phyloP scores from a whole-genome alignment of 768 basidiomycete genomes.

The Hypholoma fasciculare region DNA sequence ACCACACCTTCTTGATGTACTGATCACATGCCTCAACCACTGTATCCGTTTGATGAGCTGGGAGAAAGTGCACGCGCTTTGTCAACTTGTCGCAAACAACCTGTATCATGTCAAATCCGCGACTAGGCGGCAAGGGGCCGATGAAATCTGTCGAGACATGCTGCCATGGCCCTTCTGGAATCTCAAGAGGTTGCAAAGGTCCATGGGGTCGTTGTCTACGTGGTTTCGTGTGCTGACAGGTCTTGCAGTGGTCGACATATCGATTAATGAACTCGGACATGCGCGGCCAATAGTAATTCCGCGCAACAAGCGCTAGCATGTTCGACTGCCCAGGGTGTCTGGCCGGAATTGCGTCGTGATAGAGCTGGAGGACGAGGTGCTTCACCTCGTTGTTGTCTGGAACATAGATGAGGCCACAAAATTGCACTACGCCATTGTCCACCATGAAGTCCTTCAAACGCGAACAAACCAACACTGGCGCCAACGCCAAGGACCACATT shows the following conservation, averaged over 20 bases:
- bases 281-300: constrained; percentile 1
- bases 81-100: background rate
- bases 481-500: background rate
- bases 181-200: background rate
- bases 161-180: background rate
- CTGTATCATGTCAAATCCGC: background rate
- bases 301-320: background rate
- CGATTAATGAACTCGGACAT: background rate
- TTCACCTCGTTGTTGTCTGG: background rate
- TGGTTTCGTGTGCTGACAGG: background rate
- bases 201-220: background rate
- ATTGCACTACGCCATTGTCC: background rate
- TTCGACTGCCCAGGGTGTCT: background rate
- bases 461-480: background rate
- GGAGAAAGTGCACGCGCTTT: background rate
- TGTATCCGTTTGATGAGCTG: background rate
- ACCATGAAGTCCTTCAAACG: background rate
- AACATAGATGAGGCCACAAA: background rate
- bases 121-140: background rate
- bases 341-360: background rate
- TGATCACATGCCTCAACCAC: background rate
- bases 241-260: background rate
- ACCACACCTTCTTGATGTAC: background rate
- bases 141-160: background rate
- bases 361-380: background rate